Percentiles rank a stretch among this genome's conserved stretches.
phyloP scores from a whole-genome alignment of 768 basidiomycete species.

The Floccularia luteovirens region DNA sequence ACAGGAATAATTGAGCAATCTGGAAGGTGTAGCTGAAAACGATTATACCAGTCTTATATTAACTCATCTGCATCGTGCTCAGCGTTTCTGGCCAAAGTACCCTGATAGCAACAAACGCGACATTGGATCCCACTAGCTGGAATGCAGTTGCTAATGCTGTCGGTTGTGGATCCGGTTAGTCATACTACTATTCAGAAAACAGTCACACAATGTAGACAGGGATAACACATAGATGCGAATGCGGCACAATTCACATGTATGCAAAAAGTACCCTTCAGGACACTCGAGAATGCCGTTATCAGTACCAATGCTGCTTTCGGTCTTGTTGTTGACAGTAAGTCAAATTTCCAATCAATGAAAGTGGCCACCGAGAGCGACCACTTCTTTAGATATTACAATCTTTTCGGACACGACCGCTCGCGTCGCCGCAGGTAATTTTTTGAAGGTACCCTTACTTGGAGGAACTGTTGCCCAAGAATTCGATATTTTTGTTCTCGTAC shows the following conservation, averaged over 20 bases:
- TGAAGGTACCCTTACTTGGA: constrained; percentile 18
- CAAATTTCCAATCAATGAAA: not conserved
- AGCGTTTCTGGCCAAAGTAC: constrained; percentile 3
- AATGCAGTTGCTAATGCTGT: constrained; percentile 19
- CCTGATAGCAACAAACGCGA: constrained; percentile 1
- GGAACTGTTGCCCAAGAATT: constrained; percentile 26
- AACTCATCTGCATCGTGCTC: not conserved
- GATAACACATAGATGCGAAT: constrained; percentile 11
- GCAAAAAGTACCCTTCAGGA: constrained; percentile 21
- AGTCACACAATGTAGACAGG: not conserved
- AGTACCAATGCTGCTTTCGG: constrained; percentile 18
- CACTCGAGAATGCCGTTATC: constrained; percentile 23
- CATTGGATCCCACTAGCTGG: constrained; percentile 18
- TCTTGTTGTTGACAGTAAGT: constrained; percentile 22
- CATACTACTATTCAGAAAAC: not conserved
- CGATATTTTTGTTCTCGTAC: constrained; percentile 23
- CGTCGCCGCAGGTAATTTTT: constrained; percentile 18
- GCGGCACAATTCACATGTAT: constrained; percentile 26
- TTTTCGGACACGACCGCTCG: constrained; percentile 20
- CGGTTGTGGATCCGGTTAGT: constrained; percentile 24
- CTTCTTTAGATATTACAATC: constrained; percentile 19
- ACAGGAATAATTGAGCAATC: constrained; percentile 26
- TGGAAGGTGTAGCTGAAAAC: constrained; percentile 18
- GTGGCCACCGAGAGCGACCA: not conserved
- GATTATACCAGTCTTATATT: not conserved